These are phyloP conservation scores for Citrus hindsii DNA, from an alignment of 345 rosid species.

Conservation along the genomic window DNA sequence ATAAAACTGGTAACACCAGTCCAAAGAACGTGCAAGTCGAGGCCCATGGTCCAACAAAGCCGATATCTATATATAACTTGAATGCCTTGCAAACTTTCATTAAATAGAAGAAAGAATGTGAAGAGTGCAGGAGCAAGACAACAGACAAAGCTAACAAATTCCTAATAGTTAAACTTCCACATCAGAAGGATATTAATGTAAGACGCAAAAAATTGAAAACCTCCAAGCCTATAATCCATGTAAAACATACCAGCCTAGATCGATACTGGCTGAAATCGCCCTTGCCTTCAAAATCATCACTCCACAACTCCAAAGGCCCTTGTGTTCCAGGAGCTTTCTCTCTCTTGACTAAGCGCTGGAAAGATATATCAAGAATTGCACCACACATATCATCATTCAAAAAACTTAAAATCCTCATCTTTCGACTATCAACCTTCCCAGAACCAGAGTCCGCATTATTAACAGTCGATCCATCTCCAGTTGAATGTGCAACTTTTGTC, in stretches of 20 bases:
- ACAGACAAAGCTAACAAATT: background rate
- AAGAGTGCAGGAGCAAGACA: background rate
- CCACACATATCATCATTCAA: slow-evolving; percentile 57
- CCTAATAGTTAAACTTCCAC: background rate
- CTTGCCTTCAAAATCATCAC: slow-evolving; percentile 86
- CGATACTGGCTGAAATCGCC: slow-evolving; percentile 91
- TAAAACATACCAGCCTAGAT: slow-evolving; percentile 60
- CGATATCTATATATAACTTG: background rate
- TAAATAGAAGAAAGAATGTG: background rate
- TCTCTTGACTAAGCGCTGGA: slow-evolving; percentile 73
- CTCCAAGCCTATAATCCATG: background rate
- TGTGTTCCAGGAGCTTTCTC: slow-evolving; percentile 61
- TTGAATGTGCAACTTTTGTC: slow-evolving; percentile 47
- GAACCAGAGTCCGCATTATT: slow-evolving; percentile 37
- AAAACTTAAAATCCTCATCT: slow-evolving; percentile 54
- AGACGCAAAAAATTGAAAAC: slow-evolving; percentile 2
- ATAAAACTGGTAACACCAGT: background rate
- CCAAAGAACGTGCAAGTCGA: background rate
- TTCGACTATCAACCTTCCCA: slow-evolving; percentile 55
- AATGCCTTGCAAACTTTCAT: background rate
- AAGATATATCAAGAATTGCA: slow-evolving; percentile 64
- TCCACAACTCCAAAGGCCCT: slow-evolving; percentile 80
- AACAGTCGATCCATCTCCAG: slow-evolving; percentile 49
- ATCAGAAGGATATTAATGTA: slow-evolving; percentile 11
- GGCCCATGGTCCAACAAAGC: background rate